Evolutionary conservation across 306 rosid species (phyloP).

Genomic region (Gastrolobium bilobum): DNA sequence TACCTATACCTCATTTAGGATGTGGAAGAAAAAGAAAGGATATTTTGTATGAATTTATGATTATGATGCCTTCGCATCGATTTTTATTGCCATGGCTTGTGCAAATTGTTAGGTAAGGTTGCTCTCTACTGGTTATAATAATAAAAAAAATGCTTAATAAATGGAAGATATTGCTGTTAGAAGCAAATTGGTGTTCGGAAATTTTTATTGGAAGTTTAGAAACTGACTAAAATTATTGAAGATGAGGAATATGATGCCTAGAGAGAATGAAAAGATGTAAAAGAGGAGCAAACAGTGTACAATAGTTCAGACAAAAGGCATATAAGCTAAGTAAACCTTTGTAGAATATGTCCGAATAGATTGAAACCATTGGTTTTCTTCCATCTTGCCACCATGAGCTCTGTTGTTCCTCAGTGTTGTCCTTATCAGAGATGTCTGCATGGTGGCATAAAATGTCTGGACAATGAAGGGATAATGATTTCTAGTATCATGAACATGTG

Average conservation of each 20-base stretch:
- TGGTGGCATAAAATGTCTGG: not conserved
- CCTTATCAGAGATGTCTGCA: not conserved
- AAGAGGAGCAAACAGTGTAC: conserved; percentile 11
- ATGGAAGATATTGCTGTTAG: conserved; percentile 15
- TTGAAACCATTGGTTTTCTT: not conserved
- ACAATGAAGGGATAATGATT: not conserved
- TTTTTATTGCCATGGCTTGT: not conserved
- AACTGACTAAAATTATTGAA: not conserved
- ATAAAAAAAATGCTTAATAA: not conserved
- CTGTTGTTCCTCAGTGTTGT: not conserved
- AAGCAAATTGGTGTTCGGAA: not conserved
- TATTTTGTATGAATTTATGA: not conserved
- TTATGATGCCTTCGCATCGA: not conserved
- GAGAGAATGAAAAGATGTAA: not conserved
- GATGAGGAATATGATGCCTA: conserved; percentile 18
- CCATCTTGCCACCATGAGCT: not conserved
- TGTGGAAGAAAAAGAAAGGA: not conserved
- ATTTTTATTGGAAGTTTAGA: not conserved
- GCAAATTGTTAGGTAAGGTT: conserved; percentile 4
- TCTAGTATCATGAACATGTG: not conserved
- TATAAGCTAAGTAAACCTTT: not conserved
- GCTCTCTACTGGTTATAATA: conserved; percentile 3
- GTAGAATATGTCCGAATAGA: not conserved
- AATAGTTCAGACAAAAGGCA: not conserved
- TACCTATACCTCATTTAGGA: not conserved